These are phyloP conservation scores for Omphalotus olearius DNA, from an alignment of 1,284 basidiomycete species.

Conservation along the genomic window DNA sequence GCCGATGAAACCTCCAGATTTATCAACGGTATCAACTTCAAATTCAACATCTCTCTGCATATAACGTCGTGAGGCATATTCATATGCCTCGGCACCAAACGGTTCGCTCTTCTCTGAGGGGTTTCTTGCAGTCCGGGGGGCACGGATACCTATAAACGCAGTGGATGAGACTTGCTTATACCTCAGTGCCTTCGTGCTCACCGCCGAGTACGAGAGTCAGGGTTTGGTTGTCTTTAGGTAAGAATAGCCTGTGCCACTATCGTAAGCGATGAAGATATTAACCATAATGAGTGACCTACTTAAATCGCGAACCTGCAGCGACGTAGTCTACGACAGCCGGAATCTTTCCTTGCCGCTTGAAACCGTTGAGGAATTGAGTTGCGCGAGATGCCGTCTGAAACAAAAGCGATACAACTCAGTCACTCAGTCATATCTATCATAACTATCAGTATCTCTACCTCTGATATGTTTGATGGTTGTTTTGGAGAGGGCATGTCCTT, in stretches of 20 bases:
- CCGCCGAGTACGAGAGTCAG: conserved; percentile 87
- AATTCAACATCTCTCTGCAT: conserved; percentile 97
- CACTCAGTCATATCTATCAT: background rate
- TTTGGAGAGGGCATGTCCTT: conserved; percentile 81
- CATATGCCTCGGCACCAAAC: conserved; percentile 79
- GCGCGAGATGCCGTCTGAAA: conserved; percentile 68
- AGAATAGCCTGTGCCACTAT: conserved; percentile 52
- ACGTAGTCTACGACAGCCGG: conserved; percentile 92
- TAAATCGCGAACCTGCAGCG: conserved; percentile 90
- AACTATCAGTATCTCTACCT: conserved; percentile 39
- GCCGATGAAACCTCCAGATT: conserved; percentile 95
- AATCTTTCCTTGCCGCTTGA: conserved; percentile 86
- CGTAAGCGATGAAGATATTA: conserved; percentile 7
- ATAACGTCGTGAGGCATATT: conserved; percentile 76
- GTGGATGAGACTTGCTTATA: conserved; percentile 5
- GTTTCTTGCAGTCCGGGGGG: conserved; percentile 80
- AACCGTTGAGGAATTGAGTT: conserved; percentile 81
- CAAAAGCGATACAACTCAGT: background rate
- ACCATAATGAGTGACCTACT: conserved; percentile 41
- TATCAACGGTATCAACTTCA: conserved; percentile 86
- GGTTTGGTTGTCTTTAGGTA: conserved; percentile 91
- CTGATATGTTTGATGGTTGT: conserved; percentile 81
- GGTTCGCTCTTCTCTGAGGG: conserved; percentile 87
- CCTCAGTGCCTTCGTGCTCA: conserved; percentile 24
- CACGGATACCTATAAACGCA: conserved; percentile 61